Conservation (phyloP, 441 rosid genomes). For the California macrophylla region DNA sequence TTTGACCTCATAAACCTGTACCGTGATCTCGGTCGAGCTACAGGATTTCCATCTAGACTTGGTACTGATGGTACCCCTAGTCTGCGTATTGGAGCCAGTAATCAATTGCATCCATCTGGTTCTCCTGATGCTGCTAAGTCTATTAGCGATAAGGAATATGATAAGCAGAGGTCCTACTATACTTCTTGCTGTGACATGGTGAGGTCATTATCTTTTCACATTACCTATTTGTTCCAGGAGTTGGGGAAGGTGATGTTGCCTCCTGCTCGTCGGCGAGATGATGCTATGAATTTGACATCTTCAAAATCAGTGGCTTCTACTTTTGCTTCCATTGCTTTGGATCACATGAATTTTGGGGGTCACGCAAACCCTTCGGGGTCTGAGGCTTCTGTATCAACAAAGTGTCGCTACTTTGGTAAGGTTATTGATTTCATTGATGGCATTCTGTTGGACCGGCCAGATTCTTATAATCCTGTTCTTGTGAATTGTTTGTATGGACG, state of each 20-base stretch:
- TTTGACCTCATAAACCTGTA: slow-evolving; percentile 87
- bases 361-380: slow-evolving; percentile 43
- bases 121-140: slow-evolving; percentile 44
- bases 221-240: slow-evolving; percentile 88
- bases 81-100: slow-evolving; percentile 33
- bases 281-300: slow-evolving; percentile 74
- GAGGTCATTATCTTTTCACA: slow-evolving; percentile 81
- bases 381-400: slow-evolving; percentile 60
- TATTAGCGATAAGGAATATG: slow-evolving; percentile 44
- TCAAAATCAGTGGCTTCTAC: slow-evolving; percentile 78
- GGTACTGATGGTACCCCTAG: slow-evolving; percentile 39
- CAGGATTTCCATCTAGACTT: slow-evolving; percentile 64
- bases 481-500: slow-evolving; percentile 72
- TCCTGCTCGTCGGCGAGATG: slow-evolving; percentile 96
- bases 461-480: slow-evolving; percentile 81
- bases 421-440: slow-evolving; percentile 87
- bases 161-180: slow-evolving; percentile 67
- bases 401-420: slow-evolving; percentile 91
- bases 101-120: slow-evolving; percentile 31
- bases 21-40: slow-evolving; percentile 80
- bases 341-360: slow-evolving; percentile 78
- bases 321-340: slow-evolving; percentile 69
- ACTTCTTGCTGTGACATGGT: slow-evolving; percentile 91
- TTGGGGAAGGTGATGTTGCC: slow-evolving; percentile 89
- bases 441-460: slow-evolving; percentile 79